Evolutionary conservation across 2,329 filamentous ascomycete genomes (phyloP).

Genomic region (Xylaria sp.): DNA sequence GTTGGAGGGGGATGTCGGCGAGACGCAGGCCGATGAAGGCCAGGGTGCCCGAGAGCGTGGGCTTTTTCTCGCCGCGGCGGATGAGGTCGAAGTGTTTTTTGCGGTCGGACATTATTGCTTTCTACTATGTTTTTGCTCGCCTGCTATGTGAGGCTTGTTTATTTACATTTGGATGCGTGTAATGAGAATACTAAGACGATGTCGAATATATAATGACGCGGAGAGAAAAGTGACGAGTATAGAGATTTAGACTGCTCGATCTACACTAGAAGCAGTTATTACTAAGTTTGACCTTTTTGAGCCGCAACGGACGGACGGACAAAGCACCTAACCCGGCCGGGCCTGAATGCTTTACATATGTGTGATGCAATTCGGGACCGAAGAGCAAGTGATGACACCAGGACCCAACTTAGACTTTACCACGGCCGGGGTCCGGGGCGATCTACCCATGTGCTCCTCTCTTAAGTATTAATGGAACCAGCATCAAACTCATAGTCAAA

Average conservation of each 20-base stretch:
- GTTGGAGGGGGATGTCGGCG: conserved; percentile 47
- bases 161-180: background rate
- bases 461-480: too few relatives aligned
- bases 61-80: conserved; percentile 52
- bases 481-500: background rate
- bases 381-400: background rate
- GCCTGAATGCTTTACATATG: background rate
- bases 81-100: conserved; percentile 51
- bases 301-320: conserved; percentile 18
- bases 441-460: too few relatives aligned
- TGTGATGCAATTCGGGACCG: conserved; percentile 28
- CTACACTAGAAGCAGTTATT: background rate
- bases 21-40: conserved; percentile 55
- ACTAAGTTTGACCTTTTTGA: conserved; percentile 1
- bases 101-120: conserved; percentile 19
- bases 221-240: background rate
- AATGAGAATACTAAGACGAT: background rate
- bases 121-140: background rate
- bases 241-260: background rate
- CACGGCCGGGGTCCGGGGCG: too few relatives aligned
- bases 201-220: background rate
- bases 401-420: too few relatives aligned
- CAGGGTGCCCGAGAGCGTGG: conserved; percentile 51
- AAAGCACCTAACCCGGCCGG: background rate
- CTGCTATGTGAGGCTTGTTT: background rate